Evolutionary conservation across 2,329 filamentous ascomycete species (phyloP).

Genomic region (Exophiala bonariae): DNA sequence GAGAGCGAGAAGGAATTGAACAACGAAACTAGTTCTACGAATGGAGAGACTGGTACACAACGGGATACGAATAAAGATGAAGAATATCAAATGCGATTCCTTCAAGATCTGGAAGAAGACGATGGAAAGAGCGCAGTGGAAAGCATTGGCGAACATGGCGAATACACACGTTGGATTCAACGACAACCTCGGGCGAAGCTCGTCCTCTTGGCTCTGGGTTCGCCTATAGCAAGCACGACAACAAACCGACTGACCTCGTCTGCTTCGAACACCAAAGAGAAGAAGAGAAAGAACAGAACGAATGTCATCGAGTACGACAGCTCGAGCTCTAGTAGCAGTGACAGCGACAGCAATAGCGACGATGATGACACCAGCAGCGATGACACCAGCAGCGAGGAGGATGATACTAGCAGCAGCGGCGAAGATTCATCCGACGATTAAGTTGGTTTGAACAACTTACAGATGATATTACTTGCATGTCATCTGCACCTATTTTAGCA

Average conservation of each 20-base stretch:
- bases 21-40: conserved; percentile 39
- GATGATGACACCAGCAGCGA: conserved; percentile 12
- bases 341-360: conserved; percentile 23
- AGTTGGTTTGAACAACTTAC: too few species aligned
- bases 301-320: conserved; percentile 36
- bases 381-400: conserved; percentile 2
- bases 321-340: conserved; percentile 31
- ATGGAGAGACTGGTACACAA: background rate
- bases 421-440: background rate
- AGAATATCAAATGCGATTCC: conserved; percentile 10
- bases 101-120: conserved; percentile 22
- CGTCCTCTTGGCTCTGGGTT: conserved; percentile 19
- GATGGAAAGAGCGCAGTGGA: background rate
- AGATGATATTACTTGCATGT: too few species aligned
- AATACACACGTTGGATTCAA: conserved; percentile 20
- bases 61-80: conserved; percentile 4
- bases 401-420: background rate
- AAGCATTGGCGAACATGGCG: conserved; percentile 42
- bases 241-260: conserved; percentile 13
- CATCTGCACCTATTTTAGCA: too few species aligned
- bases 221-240: conserved; percentile 9
- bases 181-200: conserved; percentile 15
- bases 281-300: conserved; percentile 46
- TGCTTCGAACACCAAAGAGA: conserved; percentile 25
- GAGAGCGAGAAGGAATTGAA: conserved; percentile 63